Evolutionary conservation across 2,329 filamentous ascomycete genomes (phyloP).

Genomic region (Calonectria hawksworthii): DNA sequence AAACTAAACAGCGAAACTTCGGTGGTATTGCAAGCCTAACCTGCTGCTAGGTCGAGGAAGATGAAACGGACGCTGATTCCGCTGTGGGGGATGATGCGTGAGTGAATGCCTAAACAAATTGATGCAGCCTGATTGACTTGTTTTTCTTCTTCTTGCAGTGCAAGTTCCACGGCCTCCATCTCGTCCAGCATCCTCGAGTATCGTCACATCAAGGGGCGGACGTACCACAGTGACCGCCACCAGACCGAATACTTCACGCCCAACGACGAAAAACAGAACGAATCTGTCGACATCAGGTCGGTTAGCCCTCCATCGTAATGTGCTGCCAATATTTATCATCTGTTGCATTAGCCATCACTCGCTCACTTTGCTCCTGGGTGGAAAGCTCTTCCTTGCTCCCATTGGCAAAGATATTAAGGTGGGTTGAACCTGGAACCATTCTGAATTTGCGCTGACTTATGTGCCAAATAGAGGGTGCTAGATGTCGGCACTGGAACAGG

Average conservation of each 20-base stretch:
- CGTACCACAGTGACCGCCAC: conserved; percentile 27
- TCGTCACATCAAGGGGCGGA: conserved; percentile 26
- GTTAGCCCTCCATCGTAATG: neutral
- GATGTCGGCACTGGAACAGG: conserved; percentile 22
- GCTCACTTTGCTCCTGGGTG: conserved; percentile 19
- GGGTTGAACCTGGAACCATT: neutral
- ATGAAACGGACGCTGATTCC: neutral
- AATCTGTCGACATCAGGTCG: conserved; percentile 30
- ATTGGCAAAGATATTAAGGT: conserved; percentile 8
- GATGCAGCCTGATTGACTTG: neutral
- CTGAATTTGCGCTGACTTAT: neutral
- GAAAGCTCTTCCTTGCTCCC: conserved; percentile 19
- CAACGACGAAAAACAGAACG: conserved; percentile 27
- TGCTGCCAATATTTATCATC: neutral
- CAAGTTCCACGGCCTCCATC: conserved; percentile 28
- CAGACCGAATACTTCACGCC: conserved; percentile 25
- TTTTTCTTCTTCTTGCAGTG: neutral
- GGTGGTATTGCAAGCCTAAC: neutral
- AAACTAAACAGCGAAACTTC: neutral
- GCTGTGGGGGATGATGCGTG: neutral
- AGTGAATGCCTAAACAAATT: neutral
- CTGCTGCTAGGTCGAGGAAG: neutral
- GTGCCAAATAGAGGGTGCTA: neutral
- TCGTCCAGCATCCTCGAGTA: conserved; percentile 26
- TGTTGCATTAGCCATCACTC: conserved; percentile 14